These are phyloP conservation scores for Elymus sibiricus DNA, from an alignment of 176 grass and related monocot genomes.

Conservation along the genomic window DNA sequence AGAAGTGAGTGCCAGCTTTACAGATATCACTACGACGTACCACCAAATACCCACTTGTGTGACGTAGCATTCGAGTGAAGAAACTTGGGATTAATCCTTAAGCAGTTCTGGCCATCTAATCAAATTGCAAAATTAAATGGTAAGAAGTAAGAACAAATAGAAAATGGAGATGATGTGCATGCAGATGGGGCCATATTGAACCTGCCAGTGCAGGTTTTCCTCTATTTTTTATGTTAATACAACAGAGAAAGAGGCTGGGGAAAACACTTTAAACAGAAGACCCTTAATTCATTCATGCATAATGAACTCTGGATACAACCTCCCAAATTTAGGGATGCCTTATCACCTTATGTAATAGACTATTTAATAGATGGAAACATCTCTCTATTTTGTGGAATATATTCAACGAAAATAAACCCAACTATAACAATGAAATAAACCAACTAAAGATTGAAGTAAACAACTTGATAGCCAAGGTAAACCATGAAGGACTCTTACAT, in stretches of 20 bases:
- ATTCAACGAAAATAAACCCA: neutral
- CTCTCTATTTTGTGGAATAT: neutral
- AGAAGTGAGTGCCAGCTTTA: neutral
- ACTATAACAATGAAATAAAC: neutral
- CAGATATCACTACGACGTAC: conserved; percentile 29
- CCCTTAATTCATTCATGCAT: neutral
- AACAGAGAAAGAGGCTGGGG: neutral
- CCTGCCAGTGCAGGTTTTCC: neutral
- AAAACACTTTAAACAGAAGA: neutral
- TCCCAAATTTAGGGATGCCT: neutral
- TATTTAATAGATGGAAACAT: neutral
- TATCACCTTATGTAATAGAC: neutral
- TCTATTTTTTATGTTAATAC: neutral
- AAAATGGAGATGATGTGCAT: neutral
- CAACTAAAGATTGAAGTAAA: neutral
- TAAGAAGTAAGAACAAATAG: conserved; percentile 25
- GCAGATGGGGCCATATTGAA: conserved; percentile 12
- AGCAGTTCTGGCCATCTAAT: conserved; percentile 40
- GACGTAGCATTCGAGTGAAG: conserved; percentile 76
- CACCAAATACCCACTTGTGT: conserved; percentile 68
- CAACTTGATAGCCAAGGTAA: neutral
- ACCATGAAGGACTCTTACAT: neutral
- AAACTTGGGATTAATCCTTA: conserved; percentile 66
- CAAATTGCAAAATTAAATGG: conserved; percentile 8
- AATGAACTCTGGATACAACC: neutral